A percentile compares a stretch with the other conserved stretches of the same genome.
Conservation (phyloP, 1,139 yeast species). For the Blastobotrys buckinghamii region DNA sequence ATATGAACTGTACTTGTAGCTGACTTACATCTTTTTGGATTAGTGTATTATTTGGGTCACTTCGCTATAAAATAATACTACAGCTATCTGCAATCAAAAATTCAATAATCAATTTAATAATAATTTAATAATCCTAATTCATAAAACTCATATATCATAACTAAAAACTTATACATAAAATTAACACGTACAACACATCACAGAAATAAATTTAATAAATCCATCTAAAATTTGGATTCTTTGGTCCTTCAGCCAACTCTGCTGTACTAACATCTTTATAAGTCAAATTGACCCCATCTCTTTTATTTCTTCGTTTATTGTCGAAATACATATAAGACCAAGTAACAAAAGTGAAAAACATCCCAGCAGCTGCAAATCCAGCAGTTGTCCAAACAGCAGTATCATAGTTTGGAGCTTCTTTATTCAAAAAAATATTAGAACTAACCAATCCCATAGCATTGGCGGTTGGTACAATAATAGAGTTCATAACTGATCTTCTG, state of each 20-base stretch:
- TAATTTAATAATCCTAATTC: too few relatives aligned
- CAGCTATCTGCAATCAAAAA: too few relatives aligned
- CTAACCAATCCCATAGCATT: slow-evolving; percentile 55
- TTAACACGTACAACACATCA: too few relatives aligned
- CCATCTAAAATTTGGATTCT: slow-evolving; percentile 45
- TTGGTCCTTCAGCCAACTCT: slow-evolving; percentile 41
- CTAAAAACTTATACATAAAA: too few relatives aligned
- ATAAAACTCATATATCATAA: too few relatives aligned
- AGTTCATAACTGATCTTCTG: slow-evolving; percentile 45
- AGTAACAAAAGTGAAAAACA: slow-evolving; percentile 34
- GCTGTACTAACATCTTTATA: slow-evolving; percentile 43
- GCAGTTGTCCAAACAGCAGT: slow-evolving; percentile 48
- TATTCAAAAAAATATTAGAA: slow-evolving; percentile 46
- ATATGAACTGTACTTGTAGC: too few relatives aligned
- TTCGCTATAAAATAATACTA: too few relatives aligned
- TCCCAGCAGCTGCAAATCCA: slow-evolving; percentile 40
- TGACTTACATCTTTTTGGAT: too few relatives aligned
- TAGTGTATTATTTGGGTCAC: too few relatives aligned
- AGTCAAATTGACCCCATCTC: slow-evolving; percentile 40
- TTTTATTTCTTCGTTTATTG: slow-evolving; percentile 39
- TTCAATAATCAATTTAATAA: too few relatives aligned
- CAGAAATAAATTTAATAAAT: slow-evolving; percentile 4
- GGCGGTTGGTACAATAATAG: slow-evolving; percentile 49
- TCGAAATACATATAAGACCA: slow-evolving; percentile 32
- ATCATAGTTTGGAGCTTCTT: slow-evolving; percentile 48